Evolutionary conservation across 2,329 filamentous ascomycete genomes (phyloP).

Genomic region (Penicillium thymicola): DNA sequence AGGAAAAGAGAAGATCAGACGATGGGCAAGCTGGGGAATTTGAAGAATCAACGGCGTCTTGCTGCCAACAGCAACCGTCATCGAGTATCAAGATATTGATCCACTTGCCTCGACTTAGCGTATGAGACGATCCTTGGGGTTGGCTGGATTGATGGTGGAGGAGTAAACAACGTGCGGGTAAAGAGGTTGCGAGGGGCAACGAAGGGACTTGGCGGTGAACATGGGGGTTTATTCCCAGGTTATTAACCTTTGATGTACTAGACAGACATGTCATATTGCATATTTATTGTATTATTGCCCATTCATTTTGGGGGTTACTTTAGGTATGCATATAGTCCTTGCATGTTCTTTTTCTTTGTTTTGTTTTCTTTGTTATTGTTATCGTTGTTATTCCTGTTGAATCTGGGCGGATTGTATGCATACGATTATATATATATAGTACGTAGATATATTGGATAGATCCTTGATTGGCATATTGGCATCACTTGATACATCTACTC

Average conservation of each 20-base stretch:
- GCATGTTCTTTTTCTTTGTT: constrained; percentile 2
- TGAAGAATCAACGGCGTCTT: constrained; percentile 22
- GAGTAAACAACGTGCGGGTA: constrained; percentile 34
- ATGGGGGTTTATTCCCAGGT: constrained; percentile 7
- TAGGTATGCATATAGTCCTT: constrained; percentile 1
- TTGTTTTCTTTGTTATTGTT: not conserved
- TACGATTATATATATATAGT: too few species aligned
- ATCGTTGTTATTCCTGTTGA: not conserved
- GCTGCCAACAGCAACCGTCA: constrained; percentile 27
- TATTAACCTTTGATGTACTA: constrained; percentile 1
- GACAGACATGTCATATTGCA: constrained; percentile 7
- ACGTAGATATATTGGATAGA: not conserved
- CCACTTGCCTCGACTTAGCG: constrained; percentile 21
- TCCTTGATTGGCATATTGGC: not conserved
- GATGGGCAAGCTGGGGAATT: constrained; percentile 23
- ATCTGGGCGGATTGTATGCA: not conserved
- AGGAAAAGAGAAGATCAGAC: constrained; percentile 16
- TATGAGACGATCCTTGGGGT: constrained; percentile 24
- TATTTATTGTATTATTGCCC: constrained; percentile 5
- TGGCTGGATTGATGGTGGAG: constrained; percentile 25
- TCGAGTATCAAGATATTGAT: constrained; percentile 20
- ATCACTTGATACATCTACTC: not conserved
- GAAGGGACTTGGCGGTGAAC: constrained; percentile 22
- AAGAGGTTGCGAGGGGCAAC: constrained; percentile 36
- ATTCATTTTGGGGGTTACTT: not conserved